Evolutionary conservation across 129 eudicot species (phyloP), one percentile per base, ranked within the genome.

Genomic region (Centrapalus pauciflorus): DNA sequence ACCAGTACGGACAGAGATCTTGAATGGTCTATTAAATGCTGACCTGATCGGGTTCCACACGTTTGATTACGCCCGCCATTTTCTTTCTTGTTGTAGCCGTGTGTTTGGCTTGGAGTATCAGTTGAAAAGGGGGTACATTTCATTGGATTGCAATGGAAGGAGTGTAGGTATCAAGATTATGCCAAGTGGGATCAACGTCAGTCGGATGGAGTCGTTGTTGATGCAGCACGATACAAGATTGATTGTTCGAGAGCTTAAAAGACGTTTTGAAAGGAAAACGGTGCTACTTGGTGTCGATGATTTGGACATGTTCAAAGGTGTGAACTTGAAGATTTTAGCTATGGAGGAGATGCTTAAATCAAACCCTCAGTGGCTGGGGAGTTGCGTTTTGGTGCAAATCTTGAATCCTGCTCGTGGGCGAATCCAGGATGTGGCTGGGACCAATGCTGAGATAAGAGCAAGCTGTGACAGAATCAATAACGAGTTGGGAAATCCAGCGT

Each of bases 11-110:
- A 71, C 62, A 25, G 71, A 81, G 70, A 77, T 81, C 63, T 30
- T 81, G 9, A 77, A 71, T 64, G 86, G 74, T 23, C 37, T 81
- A 13, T 54, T 81, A 37, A 81, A 81, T 10, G 38, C 82, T 20
- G 82, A 81, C 61, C 56, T 81, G 24, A 79, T 78, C 40, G 82
- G 82, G 20, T 78, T 78, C 46, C 82, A 78, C n/a, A 77, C 82
- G 0, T 66, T 65, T 21, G 78, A 71, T 41, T 77, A 77, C 29
- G 70, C 82, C 2, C 55, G 82, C 6, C 75, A 72, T 78, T 78
- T 72, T 70, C 82, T 78, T 21, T 52, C 76, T 43, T 78, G 79
- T 23, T 78, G 83, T 60, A 72, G 83, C 41, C 79, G 76, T 1
- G 73, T 72, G 80, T 43, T 77, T 25, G 82, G 86, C 8, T 73